These are phyloP conservation scores for Pyricularia grisea DNA, from an alignment of 2,329 filamentous ascomycete species.

Conservation along the genomic window DNA sequence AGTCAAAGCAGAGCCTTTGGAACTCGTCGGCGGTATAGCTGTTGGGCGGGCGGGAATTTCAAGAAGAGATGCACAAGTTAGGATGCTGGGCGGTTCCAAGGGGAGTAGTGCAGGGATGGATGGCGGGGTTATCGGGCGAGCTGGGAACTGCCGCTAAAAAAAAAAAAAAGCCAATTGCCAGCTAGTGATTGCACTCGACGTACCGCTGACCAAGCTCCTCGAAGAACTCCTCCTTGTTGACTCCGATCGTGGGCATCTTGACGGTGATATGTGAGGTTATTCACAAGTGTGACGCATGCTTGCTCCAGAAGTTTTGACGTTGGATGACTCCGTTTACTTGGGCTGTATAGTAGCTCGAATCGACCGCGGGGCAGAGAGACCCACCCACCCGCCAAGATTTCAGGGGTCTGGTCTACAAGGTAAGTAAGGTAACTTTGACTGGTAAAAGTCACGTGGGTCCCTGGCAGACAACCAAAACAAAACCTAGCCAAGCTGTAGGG, in stretches of 20 bases:
- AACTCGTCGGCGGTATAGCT: slow-evolving; percentile 91
- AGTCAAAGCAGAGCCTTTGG: slow-evolving; percentile 96
- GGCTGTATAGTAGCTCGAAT: background rate
- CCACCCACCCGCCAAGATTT: background rate
- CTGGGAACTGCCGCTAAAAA: background rate
- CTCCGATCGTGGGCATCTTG: slow-evolving; percentile 5
- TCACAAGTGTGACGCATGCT: slow-evolving; percentile 1
- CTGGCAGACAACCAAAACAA: background rate
- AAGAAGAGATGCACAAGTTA: background rate
- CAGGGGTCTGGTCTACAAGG: background rate
- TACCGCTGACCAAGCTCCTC: slow-evolving; percentile 6
- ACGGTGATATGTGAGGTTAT: slow-evolving; percentile 1
- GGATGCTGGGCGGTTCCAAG: background rate
- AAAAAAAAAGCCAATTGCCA: background rate
- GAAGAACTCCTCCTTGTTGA: slow-evolving; percentile 6
- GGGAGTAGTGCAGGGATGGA: background rate
- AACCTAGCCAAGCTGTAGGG: too few relatives aligned
- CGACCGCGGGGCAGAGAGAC: background rate
- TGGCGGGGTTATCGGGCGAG: background rate
- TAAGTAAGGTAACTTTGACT: background rate
- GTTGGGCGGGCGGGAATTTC: background rate
- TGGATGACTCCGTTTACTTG: background rate
- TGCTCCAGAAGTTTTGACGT: background rate
- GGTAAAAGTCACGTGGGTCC: background rate
- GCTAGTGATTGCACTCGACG: background rate